Evolutionary conservation across 176 grass and related monocot genomes (phyloP).

Genomic region (Musa schizocarpa): DNA sequence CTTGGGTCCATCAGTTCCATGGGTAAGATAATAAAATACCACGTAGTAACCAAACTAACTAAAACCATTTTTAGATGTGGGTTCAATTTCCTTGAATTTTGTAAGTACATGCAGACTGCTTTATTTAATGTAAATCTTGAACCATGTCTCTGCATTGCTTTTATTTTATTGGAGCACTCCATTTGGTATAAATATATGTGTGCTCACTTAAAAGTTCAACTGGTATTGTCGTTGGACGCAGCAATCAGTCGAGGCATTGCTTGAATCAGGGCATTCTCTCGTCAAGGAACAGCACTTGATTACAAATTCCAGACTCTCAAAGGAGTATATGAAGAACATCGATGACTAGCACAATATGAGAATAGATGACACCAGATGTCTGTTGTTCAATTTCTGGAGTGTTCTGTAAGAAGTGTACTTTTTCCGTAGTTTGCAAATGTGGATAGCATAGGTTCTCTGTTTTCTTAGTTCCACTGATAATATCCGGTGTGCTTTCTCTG

Average conservation of each 20-base stretch:
- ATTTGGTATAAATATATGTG: no score
- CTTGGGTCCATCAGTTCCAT: no score
- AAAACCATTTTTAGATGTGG: no score
- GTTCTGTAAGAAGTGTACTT: neutral
- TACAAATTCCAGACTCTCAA: slow-evolving; percentile 64
- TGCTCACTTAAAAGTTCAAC: no score
- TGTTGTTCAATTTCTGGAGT: neutral
- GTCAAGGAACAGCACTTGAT: slow-evolving; percentile 76
- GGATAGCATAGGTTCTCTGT: neutral
- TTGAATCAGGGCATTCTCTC: slow-evolving; percentile 52
- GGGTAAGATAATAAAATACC: no score
- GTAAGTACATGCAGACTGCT: no score
- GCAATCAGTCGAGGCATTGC: slow-evolving; percentile 65
- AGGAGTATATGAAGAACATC: slow-evolving; percentile 91
- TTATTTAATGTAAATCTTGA: no score
- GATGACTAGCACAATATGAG: slow-evolving; percentile 32
- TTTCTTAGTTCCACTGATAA: neutral
- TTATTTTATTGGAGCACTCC: no score
- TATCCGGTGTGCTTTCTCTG: no score
- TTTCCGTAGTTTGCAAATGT: neutral
- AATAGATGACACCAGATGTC: neutral
- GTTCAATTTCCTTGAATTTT: no score
- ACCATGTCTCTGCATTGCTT: no score
- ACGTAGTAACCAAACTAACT: no score
- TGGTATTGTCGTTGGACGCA: slow-evolving; percentile 8